A percentile compares a stretch with the other conserved stretches of the same genome.
phyloP scores from a whole-genome alignment of 2,329 filamentous ascomycete species.

The Nothophoma quercina region DNA sequence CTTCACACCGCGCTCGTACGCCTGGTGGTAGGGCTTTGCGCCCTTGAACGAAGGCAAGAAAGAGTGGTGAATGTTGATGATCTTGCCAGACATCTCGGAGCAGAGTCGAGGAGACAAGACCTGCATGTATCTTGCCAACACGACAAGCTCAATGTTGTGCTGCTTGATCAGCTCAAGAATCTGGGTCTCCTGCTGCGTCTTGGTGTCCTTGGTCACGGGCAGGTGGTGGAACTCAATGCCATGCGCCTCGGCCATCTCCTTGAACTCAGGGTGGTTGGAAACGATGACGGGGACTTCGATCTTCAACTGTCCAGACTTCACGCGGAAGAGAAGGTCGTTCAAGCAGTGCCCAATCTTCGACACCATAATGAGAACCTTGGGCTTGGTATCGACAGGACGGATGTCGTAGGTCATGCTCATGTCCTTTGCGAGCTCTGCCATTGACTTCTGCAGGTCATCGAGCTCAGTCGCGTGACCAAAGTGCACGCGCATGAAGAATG shows the following conservation, averaged over 20 bases:
- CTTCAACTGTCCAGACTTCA: constrained; percentile 74
- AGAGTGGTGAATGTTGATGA: constrained; percentile 92
- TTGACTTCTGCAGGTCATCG: constrained; percentile 59
- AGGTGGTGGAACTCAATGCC: constrained; percentile 82
- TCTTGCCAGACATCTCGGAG: constrained; percentile 79
- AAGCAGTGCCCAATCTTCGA: constrained; percentile 88
- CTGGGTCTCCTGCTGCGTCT: constrained; percentile 73
- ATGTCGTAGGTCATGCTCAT: constrained; percentile 77
- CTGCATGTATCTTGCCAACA: constrained; percentile 88
- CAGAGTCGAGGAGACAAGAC: constrained; percentile 79
- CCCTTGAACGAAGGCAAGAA: constrained; percentile 90
- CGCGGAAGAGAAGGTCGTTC: constrained; percentile 82
- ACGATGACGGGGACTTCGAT: constrained; percentile 81
- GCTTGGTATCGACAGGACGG: constrained; percentile 72
- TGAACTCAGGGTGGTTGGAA: constrained; percentile 81
- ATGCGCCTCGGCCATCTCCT: constrained; percentile 72
- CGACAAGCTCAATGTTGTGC: constrained; percentile 78
- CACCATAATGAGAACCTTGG: constrained; percentile 84
- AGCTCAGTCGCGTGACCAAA: constrained; percentile 68
- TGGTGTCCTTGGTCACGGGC: constrained; percentile 80
- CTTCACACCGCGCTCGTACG: constrained; percentile 85
- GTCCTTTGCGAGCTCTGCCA: constrained; percentile 67
- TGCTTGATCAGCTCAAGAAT: constrained; percentile 74
- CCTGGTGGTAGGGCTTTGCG: constrained; percentile 87
- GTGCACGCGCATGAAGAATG: constrained; percentile 89